Evolutionary conservation across 352 stramenopile species (phyloP), one percentile per base, ranked within the genome.

Genomic region (Pythium dissimile): DNA sequence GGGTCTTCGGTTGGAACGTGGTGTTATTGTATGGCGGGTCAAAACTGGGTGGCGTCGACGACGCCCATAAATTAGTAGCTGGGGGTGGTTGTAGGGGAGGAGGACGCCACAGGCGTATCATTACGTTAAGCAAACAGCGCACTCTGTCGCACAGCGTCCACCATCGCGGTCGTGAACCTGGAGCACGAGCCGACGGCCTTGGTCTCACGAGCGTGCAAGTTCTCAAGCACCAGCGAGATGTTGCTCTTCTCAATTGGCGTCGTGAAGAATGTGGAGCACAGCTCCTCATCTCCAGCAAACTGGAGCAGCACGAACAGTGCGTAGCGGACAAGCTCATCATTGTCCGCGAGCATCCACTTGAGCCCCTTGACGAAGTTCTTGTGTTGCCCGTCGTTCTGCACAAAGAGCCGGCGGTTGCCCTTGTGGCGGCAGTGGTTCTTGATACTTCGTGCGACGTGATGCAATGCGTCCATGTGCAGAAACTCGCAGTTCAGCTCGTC

Each of bases 391-490:
- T 16, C 30, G 2, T 67, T 32, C 34, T 77, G 54, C 8, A 86
- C 42, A 45, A 91, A 88, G 18, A 86, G 46, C 30, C 73, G 70
- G 57, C 79, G 78, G 73, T 92, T 92, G 58, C 72, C 75, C 52
- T 73, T 71, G 77, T 88, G 73, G 26, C 81, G 72, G 64, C 79
- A 89, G 53, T 79, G 67, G 64, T 88, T 76, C 63, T 92, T 92
- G 35, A 92, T 54, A 49, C 53, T 60, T 56, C 82, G 83, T 23
- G 73, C 64, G 24, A 89, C 71, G 21, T 92, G 69, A 45, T 85
- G 88, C 2, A 89, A 64, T 30, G 76, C 70, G 20, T 92, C 77
- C 0, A 46, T 38, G 57, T 88, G 78, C 42, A 87, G 49, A 41
- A 83, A 67, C 12, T 77, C 61, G 39, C 57, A 67, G 54, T 86